A percentile compares a stretch with the other conserved stretches of the same genome.
Evolutionary conservation across 352 stramenopile genomes (phyloP).

Genomic region (Globisporangium radiosum): DNA sequence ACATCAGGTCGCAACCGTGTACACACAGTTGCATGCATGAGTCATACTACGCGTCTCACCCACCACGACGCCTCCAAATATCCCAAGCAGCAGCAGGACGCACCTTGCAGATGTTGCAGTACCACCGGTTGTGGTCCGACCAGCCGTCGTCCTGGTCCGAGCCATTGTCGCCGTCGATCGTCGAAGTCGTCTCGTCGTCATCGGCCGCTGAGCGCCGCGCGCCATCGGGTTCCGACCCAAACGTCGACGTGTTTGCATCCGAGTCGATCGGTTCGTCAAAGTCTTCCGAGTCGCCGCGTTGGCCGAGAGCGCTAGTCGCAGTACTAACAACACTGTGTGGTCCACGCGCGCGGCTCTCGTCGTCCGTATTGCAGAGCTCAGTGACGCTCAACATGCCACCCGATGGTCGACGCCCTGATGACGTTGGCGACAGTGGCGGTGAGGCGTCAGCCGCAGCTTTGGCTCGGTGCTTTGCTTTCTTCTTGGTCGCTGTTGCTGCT

Average conservation of each 20-base stretch:
- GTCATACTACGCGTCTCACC: too few species aligned
- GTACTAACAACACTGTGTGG: background rate
- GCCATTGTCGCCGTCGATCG: slow-evolving; percentile 29
- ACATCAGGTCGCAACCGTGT: background rate
- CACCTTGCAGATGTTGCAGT: slow-evolving; percentile 87
- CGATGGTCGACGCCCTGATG: slow-evolving; percentile 15
- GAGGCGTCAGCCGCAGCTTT: background rate
- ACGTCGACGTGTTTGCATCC: slow-evolving; percentile 12
- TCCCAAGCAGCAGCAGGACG: background rate
- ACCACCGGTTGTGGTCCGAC: slow-evolving; percentile 85
- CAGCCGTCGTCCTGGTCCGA: slow-evolving; percentile 51
- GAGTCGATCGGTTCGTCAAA: slow-evolving; percentile 8
- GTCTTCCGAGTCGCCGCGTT: slow-evolving; percentile 14
- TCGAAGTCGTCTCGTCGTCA: slow-evolving; percentile 18
- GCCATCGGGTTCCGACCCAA: slow-evolving; percentile 1
- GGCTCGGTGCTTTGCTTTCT: slow-evolving; percentile 1
- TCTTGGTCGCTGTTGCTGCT: slow-evolving; percentile 4
- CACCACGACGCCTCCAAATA: background rate
- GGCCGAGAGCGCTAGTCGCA: too few species aligned
- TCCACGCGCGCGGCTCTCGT: slow-evolving; percentile 18
- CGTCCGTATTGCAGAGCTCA: slow-evolving; percentile 62
- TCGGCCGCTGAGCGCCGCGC: slow-evolving; percentile 16
- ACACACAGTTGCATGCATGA: background rate
- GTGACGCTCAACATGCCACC: slow-evolving; percentile 74
- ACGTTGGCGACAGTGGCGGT: slow-evolving; percentile 4